These are phyloP conservation scores for Erodium maritimum DNA, from an alignment of 345 rosid genomes.

Conservation along the genomic window DNA sequence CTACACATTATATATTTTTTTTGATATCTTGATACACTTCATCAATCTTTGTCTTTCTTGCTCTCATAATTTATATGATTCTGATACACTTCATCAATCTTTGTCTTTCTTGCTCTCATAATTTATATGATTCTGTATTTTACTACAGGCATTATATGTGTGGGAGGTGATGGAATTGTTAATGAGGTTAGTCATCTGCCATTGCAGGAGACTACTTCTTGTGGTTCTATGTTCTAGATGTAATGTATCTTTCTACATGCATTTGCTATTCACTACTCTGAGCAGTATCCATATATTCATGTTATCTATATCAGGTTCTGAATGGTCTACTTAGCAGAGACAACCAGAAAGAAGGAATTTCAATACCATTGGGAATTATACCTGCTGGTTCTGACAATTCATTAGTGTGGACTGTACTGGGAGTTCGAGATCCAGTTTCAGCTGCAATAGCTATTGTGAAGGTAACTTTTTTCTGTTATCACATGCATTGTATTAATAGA, in stretches of 20 bases:
- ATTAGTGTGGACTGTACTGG: slow-evolving; percentile 93
- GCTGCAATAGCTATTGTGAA: slow-evolving; percentile 94
- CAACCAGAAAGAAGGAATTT: slow-evolving; percentile 93
- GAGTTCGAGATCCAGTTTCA: slow-evolving; percentile 91
- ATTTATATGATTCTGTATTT: slow-evolving; percentile 14
- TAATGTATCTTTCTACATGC: not conserved
- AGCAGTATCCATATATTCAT: not conserved
- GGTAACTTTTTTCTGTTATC: slow-evolving; percentile 27
- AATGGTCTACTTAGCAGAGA: slow-evolving; percentile 82
- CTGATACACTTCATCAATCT: slow-evolving; percentile 4
- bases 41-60: slow-evolving; percentile 2
- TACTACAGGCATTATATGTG: slow-evolving; percentile 77
- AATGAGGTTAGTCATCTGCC: slow-evolving; percentile 60
- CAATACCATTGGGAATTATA: slow-evolving; percentile 96
- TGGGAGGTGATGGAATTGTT: slow-evolving; percentile 97
- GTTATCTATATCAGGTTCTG: slow-evolving; percentile 48
- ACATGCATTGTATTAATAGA: not conserved
- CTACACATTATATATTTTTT: slow-evolving; percentile 8
- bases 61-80: slow-evolving; percentile 13
- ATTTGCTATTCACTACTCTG: not conserved
- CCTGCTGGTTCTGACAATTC: slow-evolving; percentile 99
- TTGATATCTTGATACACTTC: slow-evolving; percentile 4
- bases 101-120: slow-evolving; percentile 1
- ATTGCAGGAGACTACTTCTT: not conserved
- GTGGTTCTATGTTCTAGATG: slow-evolving; percentile 5